These are phyloP conservation scores for Dactylellina sp. DNA, from an alignment of 2,329 filamentous ascomycete species.

Conservation along the genomic window DNA sequence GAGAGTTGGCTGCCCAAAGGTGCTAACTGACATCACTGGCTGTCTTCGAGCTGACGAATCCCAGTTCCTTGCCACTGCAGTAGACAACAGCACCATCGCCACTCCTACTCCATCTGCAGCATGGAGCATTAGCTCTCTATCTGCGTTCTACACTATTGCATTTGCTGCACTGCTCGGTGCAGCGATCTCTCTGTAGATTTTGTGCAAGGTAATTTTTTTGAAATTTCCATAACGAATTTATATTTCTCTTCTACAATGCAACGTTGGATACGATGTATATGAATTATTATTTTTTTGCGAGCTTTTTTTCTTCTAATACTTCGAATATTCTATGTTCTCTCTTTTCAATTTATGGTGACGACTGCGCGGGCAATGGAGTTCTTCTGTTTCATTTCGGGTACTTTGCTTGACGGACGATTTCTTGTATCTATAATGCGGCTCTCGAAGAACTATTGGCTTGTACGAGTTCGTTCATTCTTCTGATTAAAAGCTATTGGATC, in stretches of 20 bases:
- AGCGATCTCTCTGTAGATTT: conserved; percentile 23
- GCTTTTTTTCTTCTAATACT: no score
- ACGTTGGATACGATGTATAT: conserved; percentile 13
- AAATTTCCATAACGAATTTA: no score
- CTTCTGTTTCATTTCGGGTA: conserved; percentile 10
- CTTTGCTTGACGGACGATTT: conserved; percentile 17
- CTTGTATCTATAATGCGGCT: neutral
- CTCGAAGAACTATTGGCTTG: no score
- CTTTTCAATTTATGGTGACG: neutral
- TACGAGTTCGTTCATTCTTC: no score
- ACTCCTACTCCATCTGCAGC: conserved; percentile 31
- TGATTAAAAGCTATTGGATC: neutral
- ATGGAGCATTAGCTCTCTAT: conserved; percentile 25
- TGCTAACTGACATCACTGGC: conserved; percentile 41
- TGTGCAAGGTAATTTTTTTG: neutral
- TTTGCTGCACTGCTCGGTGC: conserved; percentile 23
- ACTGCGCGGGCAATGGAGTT: conserved; percentile 23
- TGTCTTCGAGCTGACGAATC: conserved; percentile 38
- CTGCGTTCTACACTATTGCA: conserved; percentile 31
- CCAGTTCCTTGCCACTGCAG: conserved; percentile 28
- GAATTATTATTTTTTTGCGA: conserved; percentile 8
- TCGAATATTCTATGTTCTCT: neutral
- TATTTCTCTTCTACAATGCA: neutral
- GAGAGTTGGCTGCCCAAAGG: conserved; percentile 31
- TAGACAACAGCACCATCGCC: conserved; percentile 34